phyloP scores from a whole-genome alignment of 805 yeast species.

The Maudiozyma saulgeensis region DNA sequence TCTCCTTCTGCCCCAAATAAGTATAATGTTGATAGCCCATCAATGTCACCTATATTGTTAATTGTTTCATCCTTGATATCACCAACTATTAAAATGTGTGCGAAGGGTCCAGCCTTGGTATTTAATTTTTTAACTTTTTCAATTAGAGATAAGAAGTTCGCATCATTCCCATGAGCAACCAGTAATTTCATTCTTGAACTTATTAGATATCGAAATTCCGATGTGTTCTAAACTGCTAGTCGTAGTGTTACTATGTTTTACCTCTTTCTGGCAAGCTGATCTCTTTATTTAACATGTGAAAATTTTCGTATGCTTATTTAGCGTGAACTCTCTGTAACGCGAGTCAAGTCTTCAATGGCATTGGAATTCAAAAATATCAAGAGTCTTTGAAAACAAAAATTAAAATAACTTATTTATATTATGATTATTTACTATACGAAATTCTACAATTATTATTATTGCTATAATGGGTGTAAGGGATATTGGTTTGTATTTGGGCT shows the following conservation, averaged over 20 bases:
- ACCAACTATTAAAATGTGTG: constrained; percentile 44
- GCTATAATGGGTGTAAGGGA: not conserved
- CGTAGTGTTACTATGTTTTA: too few relatives aligned
- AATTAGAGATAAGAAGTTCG: constrained; percentile 24
- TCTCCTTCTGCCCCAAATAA: not conserved
- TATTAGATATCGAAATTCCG: not conserved
- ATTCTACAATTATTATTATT: not conserved
- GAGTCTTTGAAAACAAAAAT: not conserved
- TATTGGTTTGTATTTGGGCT: not conserved
- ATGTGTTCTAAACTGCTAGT: too few relatives aligned
- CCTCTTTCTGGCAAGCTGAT: too few relatives aligned
- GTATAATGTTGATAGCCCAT: constrained; percentile 12
- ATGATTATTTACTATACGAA: not conserved
- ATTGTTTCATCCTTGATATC: constrained; percentile 22
- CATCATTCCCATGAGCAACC: constrained; percentile 13
- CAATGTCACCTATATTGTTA: constrained; percentile 6
- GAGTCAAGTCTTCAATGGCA: too few relatives aligned
- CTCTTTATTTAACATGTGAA: too few relatives aligned
- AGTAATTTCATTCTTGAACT: constrained; percentile 3
- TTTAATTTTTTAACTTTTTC: constrained; percentile 42
- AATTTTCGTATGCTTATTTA: too few relatives aligned
- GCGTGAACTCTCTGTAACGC: too few relatives aligned
- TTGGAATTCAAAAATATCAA: too few relatives aligned
- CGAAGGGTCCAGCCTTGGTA: constrained; percentile 59
- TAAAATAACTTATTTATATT: not conserved